A percentile compares a stretch with the other conserved stretches of the same genome.
Conservation (phyloP, 768 basidiomycete genomes). For the Phylloporus arenicola region DNA sequence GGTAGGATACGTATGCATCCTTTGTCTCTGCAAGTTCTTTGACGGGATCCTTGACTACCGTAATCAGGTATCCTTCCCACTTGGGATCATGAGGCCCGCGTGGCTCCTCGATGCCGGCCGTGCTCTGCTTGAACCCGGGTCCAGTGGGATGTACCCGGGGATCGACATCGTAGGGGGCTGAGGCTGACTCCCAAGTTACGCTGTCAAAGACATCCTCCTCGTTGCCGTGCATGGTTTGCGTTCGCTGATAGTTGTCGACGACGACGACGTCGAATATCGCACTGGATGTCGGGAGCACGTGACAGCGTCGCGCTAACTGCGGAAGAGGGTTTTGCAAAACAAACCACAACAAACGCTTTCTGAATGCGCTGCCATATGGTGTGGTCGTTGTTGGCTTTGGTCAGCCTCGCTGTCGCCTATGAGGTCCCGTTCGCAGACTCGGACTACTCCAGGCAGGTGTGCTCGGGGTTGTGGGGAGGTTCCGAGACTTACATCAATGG, state of each 20-base stretch:
- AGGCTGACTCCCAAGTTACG: constrained; percentile 83
- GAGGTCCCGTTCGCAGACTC: constrained; percentile 64
- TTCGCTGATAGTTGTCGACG: background rate
- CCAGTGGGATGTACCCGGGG: constrained; percentile 40
- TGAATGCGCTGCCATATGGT: constrained; percentile 20
- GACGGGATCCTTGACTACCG: constrained; percentile 83
- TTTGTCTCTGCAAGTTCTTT: constrained; percentile 97
- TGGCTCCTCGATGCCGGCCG: constrained; percentile 62
- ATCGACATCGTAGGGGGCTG: constrained; percentile 48
- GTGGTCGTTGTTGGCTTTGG: constrained; percentile 18
- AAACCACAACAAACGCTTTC: constrained; percentile 26
- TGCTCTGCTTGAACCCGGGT: constrained; percentile 81
- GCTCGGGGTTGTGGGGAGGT: constrained; percentile 92
- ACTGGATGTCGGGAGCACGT: constrained; percentile 21
- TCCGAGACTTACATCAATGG: constrained; percentile 78
- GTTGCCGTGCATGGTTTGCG: constrained; percentile 63
- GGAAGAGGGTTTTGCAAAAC: constrained; percentile 13
- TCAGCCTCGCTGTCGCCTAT: constrained; percentile 44
- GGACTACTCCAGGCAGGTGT: constrained; percentile 85
- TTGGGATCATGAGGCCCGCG: constrained; percentile 71
- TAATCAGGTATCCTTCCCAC: constrained; percentile 85
- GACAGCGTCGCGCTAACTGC: constrained; percentile 12
- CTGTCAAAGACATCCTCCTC: constrained; percentile 90
- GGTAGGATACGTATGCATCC: constrained; percentile 93
- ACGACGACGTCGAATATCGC: background rate